Percentiles rank a stretch among this genome's conserved stretches.
Conservation (phyloP, 1,284 basidiomycete genomes). For the Psilocybe mexicana region DNA sequence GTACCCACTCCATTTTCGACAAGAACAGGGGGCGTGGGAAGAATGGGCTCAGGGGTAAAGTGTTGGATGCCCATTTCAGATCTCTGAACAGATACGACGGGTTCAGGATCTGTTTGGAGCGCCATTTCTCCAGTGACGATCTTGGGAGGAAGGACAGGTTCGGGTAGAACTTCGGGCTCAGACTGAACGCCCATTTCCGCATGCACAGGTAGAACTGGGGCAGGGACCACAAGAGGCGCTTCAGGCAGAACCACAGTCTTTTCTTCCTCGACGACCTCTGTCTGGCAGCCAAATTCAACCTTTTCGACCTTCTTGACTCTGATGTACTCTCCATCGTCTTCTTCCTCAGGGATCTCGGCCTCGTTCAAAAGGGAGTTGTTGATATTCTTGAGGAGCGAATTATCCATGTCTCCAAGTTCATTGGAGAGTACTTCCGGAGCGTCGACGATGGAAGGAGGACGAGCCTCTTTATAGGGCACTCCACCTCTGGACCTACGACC, state of each 20-base stretch:
- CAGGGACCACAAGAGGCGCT: conserved; percentile 12
- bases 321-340: conserved; percentile 35
- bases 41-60: conserved; percentile 24
- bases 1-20: conserved; percentile 39
- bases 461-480: conserved; percentile 61
- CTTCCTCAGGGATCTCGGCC: conserved; percentile 41
- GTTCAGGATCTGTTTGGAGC: conserved; percentile 51
- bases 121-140: conserved; percentile 41
- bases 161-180: conserved; percentile 45
- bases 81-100: conserved; percentile 25
- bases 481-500: conserved; percentile 60
- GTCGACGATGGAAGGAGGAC: conserved; percentile 68
- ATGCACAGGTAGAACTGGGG: conserved; percentile 13
- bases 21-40: conserved; percentile 27
- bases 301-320: conserved; percentile 46
- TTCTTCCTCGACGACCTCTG: conserved; percentile 38
- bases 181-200: conserved; percentile 40
- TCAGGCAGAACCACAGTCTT: conserved; percentile 31
- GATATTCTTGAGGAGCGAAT: conserved; percentile 13
- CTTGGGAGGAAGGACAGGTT: conserved; percentile 29
- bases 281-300: conserved; percentile 65
- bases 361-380: conserved; percentile 44
- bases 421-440: conserved; percentile 68
- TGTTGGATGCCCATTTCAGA: conserved; percentile 47
- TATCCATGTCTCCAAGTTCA: conserved; percentile 50